Evolutionary conservation across 148 eudicot genomes (phyloP), one percentile per base, ranked within the genome.

Genomic region (Camellia sinensis): DNA sequence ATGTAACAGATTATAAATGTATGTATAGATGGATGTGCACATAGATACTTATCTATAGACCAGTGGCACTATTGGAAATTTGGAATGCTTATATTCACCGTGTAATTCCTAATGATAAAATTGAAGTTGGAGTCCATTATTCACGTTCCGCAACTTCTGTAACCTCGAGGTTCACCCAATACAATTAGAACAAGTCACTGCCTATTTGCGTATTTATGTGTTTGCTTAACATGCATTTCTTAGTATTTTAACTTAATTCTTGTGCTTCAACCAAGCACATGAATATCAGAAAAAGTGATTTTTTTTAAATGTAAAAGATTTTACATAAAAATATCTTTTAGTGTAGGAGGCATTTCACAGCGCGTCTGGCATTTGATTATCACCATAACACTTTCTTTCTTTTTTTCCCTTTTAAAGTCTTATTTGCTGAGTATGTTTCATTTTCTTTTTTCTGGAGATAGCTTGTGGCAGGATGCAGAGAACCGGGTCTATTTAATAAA

Each of bases 391-490:
- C 37, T 29, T 29, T 29, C 37, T 29, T 29, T 29, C 13, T 54
- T 63, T 37, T 46, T 43, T 13, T 69, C 69, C 66, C n/a, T 41
- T 44, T 57, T 6, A 40, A 40, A 2, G 40, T 6, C 45, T 48
- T 60, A 54, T 78, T 73, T 71, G 22, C 80, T 50, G 15, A 68
- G 29, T 81, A 81, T 70, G 74, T 67, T 64, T 18, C 52, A 2
- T 7, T 80, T 63, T n/a, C 76, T 53, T 57, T 43, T 65, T 77
- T 63, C 11, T n/a, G 52, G 75, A 40, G 67, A 73, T 87, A 93
- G 97, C 71, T 81, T 93, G 83, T 93, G 95, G 97, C 95, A 93
- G 87, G 97, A 93, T 73, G 91, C 97, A 41, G 84, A 92, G 79
- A 89, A 88, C 83, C 88, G 95, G 82, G 97, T 92, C 61, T 89